Conservation (phyloP, 805 yeast genomes). For the Kockiozyma suomiensis region DNA sequence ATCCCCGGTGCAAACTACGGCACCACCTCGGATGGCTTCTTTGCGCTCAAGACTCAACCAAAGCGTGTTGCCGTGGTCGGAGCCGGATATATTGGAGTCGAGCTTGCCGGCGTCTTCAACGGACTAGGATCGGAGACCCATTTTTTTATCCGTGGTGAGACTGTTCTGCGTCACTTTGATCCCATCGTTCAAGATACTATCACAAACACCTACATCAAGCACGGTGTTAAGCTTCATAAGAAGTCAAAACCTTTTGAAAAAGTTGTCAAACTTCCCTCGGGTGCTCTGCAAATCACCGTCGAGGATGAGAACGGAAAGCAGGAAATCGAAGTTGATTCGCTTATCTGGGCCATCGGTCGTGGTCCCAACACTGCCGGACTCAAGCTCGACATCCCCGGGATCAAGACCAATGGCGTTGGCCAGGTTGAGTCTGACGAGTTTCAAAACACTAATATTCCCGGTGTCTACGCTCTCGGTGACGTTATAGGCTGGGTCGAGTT, state of each 20-base stretch:
- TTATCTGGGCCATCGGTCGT: conserved; percentile 96
- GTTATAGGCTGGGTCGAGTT: conserved; percentile 85
- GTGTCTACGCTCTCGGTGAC: conserved; percentile 88
- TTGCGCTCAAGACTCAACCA: conserved; percentile 79
- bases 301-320: conserved; percentile 47
- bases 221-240: conserved; percentile 82
- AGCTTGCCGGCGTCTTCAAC: conserved; percentile 91
- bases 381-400: conserved; percentile 75
- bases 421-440: conserved; percentile 82
- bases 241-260: conserved; percentile 53
- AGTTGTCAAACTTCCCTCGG: conserved; percentile 47
- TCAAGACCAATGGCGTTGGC: conserved; percentile 58
- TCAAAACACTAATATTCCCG: conserved; percentile 74
- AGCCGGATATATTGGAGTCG: conserved; percentile 97
- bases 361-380: conserved; percentile 65
- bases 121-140: conserved; percentile 86
- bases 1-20: conserved; percentile 85
- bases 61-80: conserved; percentile 93
- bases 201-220: conserved; percentile 76
- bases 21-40: conserved; percentile 88
- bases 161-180: conserved; percentile 87
- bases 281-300: conserved; percentile 54
- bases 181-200: conserved; percentile 73
- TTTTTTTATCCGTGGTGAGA: conserved; percentile 86
- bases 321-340: conserved; percentile 67